Conservation (phyloP, 2,329 filamentous ascomycete genomes). For the Monosporascus sp. region DNA sequence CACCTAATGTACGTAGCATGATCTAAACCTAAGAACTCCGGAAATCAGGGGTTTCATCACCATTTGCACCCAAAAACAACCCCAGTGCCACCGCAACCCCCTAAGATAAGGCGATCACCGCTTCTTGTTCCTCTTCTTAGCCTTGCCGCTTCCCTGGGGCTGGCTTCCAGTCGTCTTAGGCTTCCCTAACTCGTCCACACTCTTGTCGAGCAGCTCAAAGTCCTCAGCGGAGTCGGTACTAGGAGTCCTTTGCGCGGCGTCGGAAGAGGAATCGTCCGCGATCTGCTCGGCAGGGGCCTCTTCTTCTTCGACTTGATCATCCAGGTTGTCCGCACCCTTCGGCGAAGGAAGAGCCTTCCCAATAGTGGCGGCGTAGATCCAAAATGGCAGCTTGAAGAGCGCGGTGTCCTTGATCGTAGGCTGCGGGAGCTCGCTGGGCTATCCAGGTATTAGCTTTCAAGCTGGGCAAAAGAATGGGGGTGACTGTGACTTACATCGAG, state of each 20-base stretch:
- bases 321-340: slow-evolving; percentile 19
- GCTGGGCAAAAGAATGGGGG: slow-evolving; percentile 8
- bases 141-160: slow-evolving; percentile 38
- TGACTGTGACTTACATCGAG: slow-evolving; percentile 67
- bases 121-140: slow-evolving; percentile 54
- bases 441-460: slow-evolving; percentile 6
- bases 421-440: slow-evolving; percentile 73
- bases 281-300: slow-evolving; percentile 28
- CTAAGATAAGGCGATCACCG: slow-evolving; percentile 29
- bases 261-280: slow-evolving; percentile 37
- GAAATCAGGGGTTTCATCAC: no score
- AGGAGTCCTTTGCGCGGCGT: slow-evolving; percentile 46
- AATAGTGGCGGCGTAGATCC: slow-evolving; percentile 57
- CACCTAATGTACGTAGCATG: no score
- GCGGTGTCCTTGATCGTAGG: slow-evolving; percentile 81
- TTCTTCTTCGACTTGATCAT: slow-evolving; percentile 31
- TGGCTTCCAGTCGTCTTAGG: slow-evolving; percentile 45
- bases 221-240: slow-evolving; percentile 56
- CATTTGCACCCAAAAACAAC: no score
- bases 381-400: slow-evolving; percentile 72
- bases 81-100: no score
- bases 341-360: slow-evolving; percentile 43
- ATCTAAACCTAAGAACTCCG: no score
- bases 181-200: slow-evolving; percentile 49
- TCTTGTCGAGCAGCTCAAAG: slow-evolving; percentile 61